Percentiles rank a stretch among this genome's conserved stretches.
These are phyloP conservation scores for Tolypocladium pustulatum DNA, from an alignment of 2,329 filamentous ascomycete genomes.

Conservation along the genomic window DNA sequence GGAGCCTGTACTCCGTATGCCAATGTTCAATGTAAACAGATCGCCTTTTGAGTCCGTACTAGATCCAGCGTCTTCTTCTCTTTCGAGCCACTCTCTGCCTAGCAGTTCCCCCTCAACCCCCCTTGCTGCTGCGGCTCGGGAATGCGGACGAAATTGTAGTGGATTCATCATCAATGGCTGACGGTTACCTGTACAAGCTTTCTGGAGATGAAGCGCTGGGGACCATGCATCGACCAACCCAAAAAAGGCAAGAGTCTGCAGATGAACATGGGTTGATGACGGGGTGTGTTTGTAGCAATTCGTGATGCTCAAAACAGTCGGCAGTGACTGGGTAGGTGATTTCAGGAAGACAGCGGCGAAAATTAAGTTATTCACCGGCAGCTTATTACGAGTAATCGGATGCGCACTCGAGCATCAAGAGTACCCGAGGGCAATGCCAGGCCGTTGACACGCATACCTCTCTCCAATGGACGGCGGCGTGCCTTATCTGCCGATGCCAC, in stretches of 20 bases:
- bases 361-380: too few species aligned
- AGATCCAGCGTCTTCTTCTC: neutral
- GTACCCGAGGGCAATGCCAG: neutral
- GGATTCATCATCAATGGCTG: neutral
- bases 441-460: neutral
- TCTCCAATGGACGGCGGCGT: neutral
- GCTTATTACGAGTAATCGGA: neutral
- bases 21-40: neutral
- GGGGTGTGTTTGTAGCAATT: neutral
- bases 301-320: neutral
- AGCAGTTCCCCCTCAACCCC: neutral
- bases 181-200: neutral
- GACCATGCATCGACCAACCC: neutral
- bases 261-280: neutral
- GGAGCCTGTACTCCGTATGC: neutral
- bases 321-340: too few species aligned
- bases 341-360: too few species aligned
- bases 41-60: neutral
- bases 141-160: neutral
- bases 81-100: neutral
- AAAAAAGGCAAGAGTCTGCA: neutral
- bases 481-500: neutral
- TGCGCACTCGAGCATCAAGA: neutral
- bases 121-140: neutral
- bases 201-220: neutral